Conservation (phyloP, 2,329 filamentous ascomycete genomes). For the Alternaria dauci region DNA sequence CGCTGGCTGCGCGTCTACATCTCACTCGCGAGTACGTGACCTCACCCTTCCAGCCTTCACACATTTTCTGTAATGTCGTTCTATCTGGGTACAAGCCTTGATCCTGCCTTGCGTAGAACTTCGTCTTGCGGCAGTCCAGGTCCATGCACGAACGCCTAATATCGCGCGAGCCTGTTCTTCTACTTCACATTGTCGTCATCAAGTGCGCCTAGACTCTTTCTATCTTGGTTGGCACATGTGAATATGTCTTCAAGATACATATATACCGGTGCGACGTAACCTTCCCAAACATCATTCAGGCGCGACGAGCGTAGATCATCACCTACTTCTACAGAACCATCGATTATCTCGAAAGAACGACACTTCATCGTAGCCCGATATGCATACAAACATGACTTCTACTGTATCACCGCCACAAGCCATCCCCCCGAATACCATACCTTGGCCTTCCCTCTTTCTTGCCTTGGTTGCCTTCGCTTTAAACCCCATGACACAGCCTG, state of each 20-base stretch:
- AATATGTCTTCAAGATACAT: too few species aligned
- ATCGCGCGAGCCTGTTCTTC: background rate
- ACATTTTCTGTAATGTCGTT: too few species aligned
- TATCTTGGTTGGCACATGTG: background rate
- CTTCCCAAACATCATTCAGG: too few species aligned
- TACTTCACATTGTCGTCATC: background rate
- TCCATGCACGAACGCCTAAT: background rate
- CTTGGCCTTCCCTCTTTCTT: background rate
- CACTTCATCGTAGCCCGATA: background rate
- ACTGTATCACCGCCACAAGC: background rate
- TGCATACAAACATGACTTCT: background rate
- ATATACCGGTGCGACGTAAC: too few species aligned
- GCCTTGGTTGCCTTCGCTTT: background rate
- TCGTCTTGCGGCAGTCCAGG: background rate
- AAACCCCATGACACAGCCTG: background rate
- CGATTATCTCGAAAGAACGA: background rate
- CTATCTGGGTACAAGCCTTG: too few species aligned
- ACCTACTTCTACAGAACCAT: background rate
- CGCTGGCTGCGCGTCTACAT: too few species aligned
- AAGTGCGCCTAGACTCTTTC: background rate
- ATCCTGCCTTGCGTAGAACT: background rate
- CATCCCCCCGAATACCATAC: background rate
- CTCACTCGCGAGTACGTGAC: too few species aligned
- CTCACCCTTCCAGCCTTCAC: too few species aligned
- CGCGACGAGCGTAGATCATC: background rate